Evolutionary conservation across 164 flowering plant genomes (phyloP).

Genomic region (Sedum album): DNA sequence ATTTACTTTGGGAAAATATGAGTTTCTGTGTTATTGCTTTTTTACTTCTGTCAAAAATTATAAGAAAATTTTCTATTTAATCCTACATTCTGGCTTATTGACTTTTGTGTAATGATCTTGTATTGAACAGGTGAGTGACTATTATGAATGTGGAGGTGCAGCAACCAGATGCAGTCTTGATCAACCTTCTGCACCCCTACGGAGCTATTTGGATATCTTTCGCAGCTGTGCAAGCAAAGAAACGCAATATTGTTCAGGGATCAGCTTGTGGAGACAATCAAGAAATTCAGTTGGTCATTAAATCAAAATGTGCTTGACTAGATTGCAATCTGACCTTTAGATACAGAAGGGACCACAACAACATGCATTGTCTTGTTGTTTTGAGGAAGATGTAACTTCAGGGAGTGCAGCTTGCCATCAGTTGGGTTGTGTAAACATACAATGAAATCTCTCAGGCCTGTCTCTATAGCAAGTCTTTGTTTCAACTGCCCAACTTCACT

Average conservation of each 20-base stretch:
- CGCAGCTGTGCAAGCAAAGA: neutral
- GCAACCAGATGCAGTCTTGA: no score
- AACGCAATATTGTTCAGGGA: neutral
- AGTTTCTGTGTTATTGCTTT: no score
- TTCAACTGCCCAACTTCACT: conserved; percentile 40
- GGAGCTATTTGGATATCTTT: neutral
- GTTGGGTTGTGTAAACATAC: conserved; percentile 45
- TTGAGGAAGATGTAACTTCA: conserved; percentile 70
- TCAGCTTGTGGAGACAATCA: no score
- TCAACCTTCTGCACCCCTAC: neutral
- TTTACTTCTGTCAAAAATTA: no score
- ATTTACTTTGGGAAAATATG: no score
- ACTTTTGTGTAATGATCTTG: no score
- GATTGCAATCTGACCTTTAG: conserved; percentile 35
- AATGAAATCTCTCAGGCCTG: conserved; percentile 36
- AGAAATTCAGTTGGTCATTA: neutral
- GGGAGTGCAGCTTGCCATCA: conserved; percentile 61
- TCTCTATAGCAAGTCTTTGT: conserved; percentile 45
- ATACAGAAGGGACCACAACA: conserved; percentile 46
- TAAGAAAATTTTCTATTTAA: no score
- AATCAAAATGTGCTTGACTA: neutral
- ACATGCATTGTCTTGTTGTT: conserved; percentile 60
- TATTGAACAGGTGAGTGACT: no score
- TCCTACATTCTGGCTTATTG: no score
- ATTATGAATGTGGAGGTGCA: no score